Evolutionary conservation across 2,329 filamentous ascomycete genomes (phyloP), one percentile per base, ranked within the genome.

Genomic region (Blastomyces silverae): DNA sequence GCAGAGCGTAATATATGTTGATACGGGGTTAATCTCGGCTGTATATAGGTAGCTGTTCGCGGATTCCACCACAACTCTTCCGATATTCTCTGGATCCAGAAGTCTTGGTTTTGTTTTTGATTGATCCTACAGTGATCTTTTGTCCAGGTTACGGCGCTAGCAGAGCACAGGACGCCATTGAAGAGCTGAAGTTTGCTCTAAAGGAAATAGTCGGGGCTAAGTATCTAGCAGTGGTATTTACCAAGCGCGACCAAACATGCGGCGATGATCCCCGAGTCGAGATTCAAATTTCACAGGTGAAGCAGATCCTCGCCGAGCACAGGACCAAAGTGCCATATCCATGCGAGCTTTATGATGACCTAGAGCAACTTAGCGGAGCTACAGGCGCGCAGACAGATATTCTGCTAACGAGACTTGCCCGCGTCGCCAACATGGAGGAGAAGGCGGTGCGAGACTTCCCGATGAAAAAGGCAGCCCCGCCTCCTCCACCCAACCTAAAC

Each of bases 271-370:
- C 48, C 39, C 28, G 50, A 28, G 34, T 61, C 31, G 31, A 53
- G 25, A 1, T 34, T 2, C 59, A 53, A 22, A 39, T 59, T 20
- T 37, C 28, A 25, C 31, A 17, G 4, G 39, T 57, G 46, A 62
- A 52, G 42, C 34, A 42, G 31, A 34, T 62, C 44, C 37, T 65
- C 8, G n/a, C 57, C n/a, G 17, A 55, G 13, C 20, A 44, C 17
- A 59, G n/a, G n/a, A 10, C 58, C 3, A 15, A 39, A 15, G 62
- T 55, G 17, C 20, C 53, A n/a, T 56, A 56, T 39, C 46, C 62
- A 17, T 65, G 59, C 58, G 64, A 65, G n/a, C 25, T 65, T 8
- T 65, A 62, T 46, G 64, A 65, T 25, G 64, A 65, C 62, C 25
- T 65, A 10, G 52, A 62, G 22, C 25, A 39, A 22, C 44, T 65